Conservation (phyloP, 2,329 filamentous ascomycete species). For the Aspergillus melleus region DNA sequence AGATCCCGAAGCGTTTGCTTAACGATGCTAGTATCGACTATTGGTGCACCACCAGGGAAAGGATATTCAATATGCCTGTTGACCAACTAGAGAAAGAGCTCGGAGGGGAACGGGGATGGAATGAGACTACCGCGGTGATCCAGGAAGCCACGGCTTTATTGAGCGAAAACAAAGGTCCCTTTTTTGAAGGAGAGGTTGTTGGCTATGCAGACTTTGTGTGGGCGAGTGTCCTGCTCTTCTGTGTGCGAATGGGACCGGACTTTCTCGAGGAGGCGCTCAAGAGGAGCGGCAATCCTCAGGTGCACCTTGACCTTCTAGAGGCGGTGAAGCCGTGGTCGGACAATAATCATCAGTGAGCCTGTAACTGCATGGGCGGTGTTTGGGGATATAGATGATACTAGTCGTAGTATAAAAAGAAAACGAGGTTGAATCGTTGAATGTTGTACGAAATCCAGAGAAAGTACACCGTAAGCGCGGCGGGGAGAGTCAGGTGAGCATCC, state of each 20-base stretch:
- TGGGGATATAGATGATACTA: no score
- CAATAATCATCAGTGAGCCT: not conserved
- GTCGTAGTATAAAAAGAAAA: no score
- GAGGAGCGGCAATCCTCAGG: slow-evolving; percentile 18
- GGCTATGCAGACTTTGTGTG: slow-evolving; percentile 62
- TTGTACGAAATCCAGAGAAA: no score
- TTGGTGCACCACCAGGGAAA: slow-evolving; percentile 56
- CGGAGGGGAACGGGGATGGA: not conserved
- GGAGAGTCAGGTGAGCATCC: no score
- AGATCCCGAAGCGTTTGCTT: slow-evolving; percentile 54
- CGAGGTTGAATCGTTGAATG: no score
- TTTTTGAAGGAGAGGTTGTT: slow-evolving; percentile 58
- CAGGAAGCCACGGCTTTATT: not conserved
- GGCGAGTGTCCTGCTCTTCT: slow-evolving; percentile 50
- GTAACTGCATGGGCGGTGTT: no score
- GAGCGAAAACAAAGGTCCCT: slow-evolving; percentile 57
- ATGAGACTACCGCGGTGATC: not conserved
- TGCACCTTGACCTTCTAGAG: slow-evolving; percentile 13
- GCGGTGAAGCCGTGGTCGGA: slow-evolving; percentile 6
- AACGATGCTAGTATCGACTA: slow-evolving; percentile 53
- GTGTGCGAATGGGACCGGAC: slow-evolving; percentile 39
- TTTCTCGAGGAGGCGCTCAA: slow-evolving; percentile 41
- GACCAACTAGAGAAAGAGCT: not conserved
- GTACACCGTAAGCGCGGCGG: no score
- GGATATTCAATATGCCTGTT: slow-evolving; percentile 14